Evolutionary conservation across 305 asterid species (phyloP).

Genomic region (Solanum hybrid): DNA sequence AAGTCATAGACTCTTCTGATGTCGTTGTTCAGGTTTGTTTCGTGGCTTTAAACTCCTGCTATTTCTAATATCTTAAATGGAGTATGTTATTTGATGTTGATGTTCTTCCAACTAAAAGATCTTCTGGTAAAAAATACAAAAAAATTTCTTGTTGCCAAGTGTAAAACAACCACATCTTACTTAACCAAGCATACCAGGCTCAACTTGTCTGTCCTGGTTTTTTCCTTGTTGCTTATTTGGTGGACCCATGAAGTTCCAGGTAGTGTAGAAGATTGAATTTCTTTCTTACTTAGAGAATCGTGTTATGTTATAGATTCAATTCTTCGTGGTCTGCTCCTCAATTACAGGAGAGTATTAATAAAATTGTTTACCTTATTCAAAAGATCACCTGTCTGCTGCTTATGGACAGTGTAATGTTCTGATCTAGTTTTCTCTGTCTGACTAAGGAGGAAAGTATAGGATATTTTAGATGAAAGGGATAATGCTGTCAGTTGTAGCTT

Average conservation of each 20-base stretch:
- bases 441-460: background rate
- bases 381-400: too few species aligned
- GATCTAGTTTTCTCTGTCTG: background rate
- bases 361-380: background rate
- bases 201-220: too few species aligned
- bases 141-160: background rate
- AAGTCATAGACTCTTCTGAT: slow-evolving; percentile 93
- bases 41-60: slow-evolving; percentile 14
- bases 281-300: too few species aligned
- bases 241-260: too few species aligned
- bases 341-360: too few species aligned
- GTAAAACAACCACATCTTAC: background rate
- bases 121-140: background rate
- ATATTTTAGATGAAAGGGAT: background rate
- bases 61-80: too few species aligned
- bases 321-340: too few species aligned
- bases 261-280: too few species aligned
- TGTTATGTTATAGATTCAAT: too few species aligned
- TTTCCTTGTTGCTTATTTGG: too few species aligned
- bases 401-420: background rate
- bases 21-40: slow-evolving; percentile 70
- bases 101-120: background rate
- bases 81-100: background rate
- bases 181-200: slow-evolving; percentile 61
- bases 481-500: background rate